Evolutionary conservation across 139 green algal species (phyloP).

Genomic region (Diplosphaera chodatii): DNA sequence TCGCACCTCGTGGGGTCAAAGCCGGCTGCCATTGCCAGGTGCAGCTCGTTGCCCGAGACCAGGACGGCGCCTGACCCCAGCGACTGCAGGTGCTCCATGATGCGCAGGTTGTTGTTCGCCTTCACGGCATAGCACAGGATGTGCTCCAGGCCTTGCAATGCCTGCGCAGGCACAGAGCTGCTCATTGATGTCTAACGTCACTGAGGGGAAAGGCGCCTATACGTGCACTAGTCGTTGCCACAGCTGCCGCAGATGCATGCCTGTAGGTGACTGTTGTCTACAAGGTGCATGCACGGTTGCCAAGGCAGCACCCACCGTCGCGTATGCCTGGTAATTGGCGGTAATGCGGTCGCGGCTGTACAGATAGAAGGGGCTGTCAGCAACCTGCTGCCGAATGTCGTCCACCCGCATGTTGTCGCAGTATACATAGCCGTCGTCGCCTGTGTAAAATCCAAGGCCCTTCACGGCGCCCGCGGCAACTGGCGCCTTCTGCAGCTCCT

Average conservation of each 20-base stretch:
- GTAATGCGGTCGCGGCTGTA: slow-evolving; percentile 75
- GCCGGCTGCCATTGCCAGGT: slow-evolving; percentile 73
- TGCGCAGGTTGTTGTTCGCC: slow-evolving; percentile 95
- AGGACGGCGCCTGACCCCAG: slow-evolving; percentile 85
- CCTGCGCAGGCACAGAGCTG: too few species aligned
- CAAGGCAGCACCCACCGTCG: not conserved
- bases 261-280: too few species aligned
- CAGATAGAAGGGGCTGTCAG: slow-evolving; percentile 86
- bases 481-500: not conserved
- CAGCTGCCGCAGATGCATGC: too few species aligned
- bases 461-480: slow-evolving; percentile 3
- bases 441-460: slow-evolving; percentile 68
- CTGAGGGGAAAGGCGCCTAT: too few species aligned
- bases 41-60: slow-evolving; percentile 93
- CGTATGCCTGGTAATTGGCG: slow-evolving; percentile 78
- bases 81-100: slow-evolving; percentile 76
- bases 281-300: too few species aligned
- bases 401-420: slow-evolving; percentile 81
- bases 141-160: slow-evolving; percentile 74
- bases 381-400: slow-evolving; percentile 66
- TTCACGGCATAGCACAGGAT: slow-evolving; percentile 97
- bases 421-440: slow-evolving; percentile 89
- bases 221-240: too few species aligned
- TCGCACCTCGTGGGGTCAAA: slow-evolving; percentile 80
- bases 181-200: too few species aligned